Base-by-base conservation (phyloP, 2,329 filamentous ascomycete species). In the Neofusicoccum sp. region DNA sequence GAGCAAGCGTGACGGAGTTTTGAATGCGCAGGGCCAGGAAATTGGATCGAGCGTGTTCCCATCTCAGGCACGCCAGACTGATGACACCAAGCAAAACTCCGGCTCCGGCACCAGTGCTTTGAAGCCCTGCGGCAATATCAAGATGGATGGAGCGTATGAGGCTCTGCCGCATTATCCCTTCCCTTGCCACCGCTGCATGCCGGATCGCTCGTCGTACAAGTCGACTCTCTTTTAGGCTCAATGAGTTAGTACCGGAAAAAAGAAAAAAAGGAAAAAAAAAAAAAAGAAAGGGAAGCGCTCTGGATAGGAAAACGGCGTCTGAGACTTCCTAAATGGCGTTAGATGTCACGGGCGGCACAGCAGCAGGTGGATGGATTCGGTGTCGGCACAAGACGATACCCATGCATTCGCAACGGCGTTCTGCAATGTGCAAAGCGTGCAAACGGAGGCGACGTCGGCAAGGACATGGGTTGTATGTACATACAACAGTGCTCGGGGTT, bases 111-210 rank as follows among this genome's bases (percentile, higher is more conserved):
- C 22, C 41, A 44, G 22, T 39, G 22, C 39, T 37, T 37, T 48
- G 22, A 45, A 29, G n/a, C 39, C 48, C 28, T 62, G 59, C 28
- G 48, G 39, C 6, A 44, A 45, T 39, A 16, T 44, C 16, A 11
- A 44, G 6, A 52, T 62, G 33, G 29, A 28, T 11, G 48, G 49
- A n/a, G 48, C 48, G 7, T 54, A 34, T 16, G 59, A 62, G 22
- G 59, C 49, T 37, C 29, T 62, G 11, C 59, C 59, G 39, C 59
- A 62, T 16, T 54, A 44, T 28, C 59, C 59, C 9, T 16, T 62
- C 28, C 29, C 45, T 6, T 62, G 59, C 28, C 37, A 37, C 11
- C 36, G 29, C 4, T 62, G 59, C 43, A 22, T 50, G 31, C 59
- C 59, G 31, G 59, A 62, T 37, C 14, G 6, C 12, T 16, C 7